phyloP scores from a whole-genome alignment of 306 rosid species.

The Citrullus mucosospermus region DNA sequence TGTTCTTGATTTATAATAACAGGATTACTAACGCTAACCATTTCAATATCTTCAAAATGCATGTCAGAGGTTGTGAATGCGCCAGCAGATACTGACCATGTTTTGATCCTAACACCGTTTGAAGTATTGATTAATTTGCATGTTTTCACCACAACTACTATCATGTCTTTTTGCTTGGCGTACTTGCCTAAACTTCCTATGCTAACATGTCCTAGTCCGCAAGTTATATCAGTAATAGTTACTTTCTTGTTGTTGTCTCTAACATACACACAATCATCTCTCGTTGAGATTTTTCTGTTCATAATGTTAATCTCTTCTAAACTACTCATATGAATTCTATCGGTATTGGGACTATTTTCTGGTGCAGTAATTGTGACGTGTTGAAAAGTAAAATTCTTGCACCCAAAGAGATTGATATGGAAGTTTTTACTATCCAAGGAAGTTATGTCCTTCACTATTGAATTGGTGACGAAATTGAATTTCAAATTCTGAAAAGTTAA shows the following conservation, averaged over 20 bases:
- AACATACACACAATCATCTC: neutral
- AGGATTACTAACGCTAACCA: neutral
- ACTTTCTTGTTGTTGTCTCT: neutral
- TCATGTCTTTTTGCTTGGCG: too few relatives aligned
- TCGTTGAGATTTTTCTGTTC: neutral
- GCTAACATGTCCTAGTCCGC: neutral
- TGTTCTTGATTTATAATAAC: conserved; percentile 14
- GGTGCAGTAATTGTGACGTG: neutral
- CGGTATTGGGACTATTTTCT: neutral
- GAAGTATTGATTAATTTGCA: conserved; percentile 2
- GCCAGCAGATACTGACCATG: conserved; percentile 19
- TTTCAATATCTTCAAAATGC: neutral
- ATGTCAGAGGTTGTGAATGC: conserved; percentile 12
- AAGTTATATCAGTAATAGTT: too few relatives aligned
- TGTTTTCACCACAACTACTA: neutral
- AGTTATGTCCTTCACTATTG: neutral
- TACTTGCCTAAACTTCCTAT: too few relatives aligned
- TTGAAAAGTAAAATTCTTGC: neutral
- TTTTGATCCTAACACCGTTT: conserved; percentile 39
- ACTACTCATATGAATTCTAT: neutral
- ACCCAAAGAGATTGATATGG: neutral
- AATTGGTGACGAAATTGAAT: neutral
- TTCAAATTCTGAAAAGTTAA: neutral
- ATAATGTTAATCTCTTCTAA: neutral
- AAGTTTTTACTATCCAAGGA: neutral